These are phyloP conservation scores for Cyberlindnera saturnus DNA, from an alignment of 805 yeast genomes.

Conservation along the genomic window DNA sequence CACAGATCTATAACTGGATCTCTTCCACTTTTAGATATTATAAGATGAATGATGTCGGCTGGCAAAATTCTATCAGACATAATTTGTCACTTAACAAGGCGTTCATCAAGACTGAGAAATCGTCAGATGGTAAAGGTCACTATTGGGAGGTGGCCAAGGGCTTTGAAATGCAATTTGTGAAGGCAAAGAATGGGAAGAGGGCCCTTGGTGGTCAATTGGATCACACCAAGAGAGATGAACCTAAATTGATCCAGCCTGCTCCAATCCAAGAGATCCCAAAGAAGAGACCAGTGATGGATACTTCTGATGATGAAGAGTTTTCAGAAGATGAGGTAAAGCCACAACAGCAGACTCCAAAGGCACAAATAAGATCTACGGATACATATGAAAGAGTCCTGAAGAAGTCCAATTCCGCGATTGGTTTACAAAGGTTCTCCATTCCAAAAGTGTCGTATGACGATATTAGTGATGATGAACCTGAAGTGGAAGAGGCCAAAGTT, in stretches of 20 bases:
- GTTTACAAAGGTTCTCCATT: constrained; percentile 18
- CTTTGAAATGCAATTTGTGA: constrained; percentile 72
- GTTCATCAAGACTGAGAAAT: constrained; percentile 82
- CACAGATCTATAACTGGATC: constrained; percentile 92
- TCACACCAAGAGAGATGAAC: constrained; percentile 2
- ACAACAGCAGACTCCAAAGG: constrained; percentile 18
- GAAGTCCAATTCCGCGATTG: constrained; percentile 24
- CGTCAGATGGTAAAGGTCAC: constrained; percentile 81
- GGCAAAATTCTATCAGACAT: constrained; percentile 98
- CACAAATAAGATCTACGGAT: constrained; percentile 19
- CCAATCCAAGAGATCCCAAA: constrained; percentile 2
- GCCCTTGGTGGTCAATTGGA: constrained; percentile 6
- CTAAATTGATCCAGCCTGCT: constrained; percentile 1
- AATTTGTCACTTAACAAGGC: constrained; percentile 91
- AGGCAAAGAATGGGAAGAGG: constrained; percentile 46
- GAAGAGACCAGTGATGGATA: constrained; percentile 6
- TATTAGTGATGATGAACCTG: constrained; percentile 6
- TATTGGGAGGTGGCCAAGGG: constrained; percentile 91
- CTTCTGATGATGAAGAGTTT: constrained; percentile 10
- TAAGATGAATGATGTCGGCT: constrained; percentile 80
- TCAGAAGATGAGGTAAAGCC: constrained; percentile 7
- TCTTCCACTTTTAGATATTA: constrained; percentile 80
- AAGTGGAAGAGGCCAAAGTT: constrained; percentile 7
- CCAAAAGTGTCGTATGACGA: constrained; percentile 8
- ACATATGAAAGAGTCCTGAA: constrained; percentile 16